phyloP scores from a whole-genome alignment of 306 rosid species.

The Pyrus betulifolia region DNA sequence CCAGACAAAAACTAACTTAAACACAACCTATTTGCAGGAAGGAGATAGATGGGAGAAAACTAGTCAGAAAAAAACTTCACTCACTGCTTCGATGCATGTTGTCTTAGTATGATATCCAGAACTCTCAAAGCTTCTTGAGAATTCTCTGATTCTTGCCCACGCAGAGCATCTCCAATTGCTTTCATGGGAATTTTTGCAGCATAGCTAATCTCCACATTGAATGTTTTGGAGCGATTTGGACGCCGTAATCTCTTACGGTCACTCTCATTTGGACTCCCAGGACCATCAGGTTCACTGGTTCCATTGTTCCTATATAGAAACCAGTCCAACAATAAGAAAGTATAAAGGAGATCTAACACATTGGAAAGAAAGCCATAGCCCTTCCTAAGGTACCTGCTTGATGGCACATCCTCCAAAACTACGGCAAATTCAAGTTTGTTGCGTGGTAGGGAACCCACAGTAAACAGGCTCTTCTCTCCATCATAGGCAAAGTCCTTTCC shows the following conservation, averaged over 20 bases:
- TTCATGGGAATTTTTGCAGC: conserved; percentile 78
- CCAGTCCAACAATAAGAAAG: not conserved
- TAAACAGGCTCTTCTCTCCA: conserved; percentile 83
- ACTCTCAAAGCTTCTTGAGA: conserved; percentile 87
- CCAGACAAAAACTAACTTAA: not conserved
- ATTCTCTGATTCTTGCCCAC: conserved; percentile 78
- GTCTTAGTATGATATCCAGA: conserved; percentile 73
- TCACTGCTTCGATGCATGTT: conserved; percentile 91
- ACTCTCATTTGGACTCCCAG: conserved; percentile 49
- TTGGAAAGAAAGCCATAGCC: not conserved
- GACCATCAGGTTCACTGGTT: conserved; percentile 44
- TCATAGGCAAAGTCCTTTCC: conserved; percentile 89
- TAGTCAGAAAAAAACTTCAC: conserved; percentile 7
- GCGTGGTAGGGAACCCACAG: conserved; percentile 72
- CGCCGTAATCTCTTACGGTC: conserved; percentile 75
- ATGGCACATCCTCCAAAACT: conserved; percentile 61
- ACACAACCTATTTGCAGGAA: not conserved
- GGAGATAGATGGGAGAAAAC: not conserved
- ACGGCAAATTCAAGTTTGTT: conserved; percentile 80
- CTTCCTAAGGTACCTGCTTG: conserved; percentile 43
- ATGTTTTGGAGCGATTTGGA: conserved; percentile 51
- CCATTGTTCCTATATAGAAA: conserved; percentile 51
- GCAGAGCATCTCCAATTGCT: conserved; percentile 67
- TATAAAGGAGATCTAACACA: not conserved
- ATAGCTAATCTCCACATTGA: conserved; percentile 68